Conservation (phyloP, 306 rosid genomes). For the Rubus idaeus region DNA sequence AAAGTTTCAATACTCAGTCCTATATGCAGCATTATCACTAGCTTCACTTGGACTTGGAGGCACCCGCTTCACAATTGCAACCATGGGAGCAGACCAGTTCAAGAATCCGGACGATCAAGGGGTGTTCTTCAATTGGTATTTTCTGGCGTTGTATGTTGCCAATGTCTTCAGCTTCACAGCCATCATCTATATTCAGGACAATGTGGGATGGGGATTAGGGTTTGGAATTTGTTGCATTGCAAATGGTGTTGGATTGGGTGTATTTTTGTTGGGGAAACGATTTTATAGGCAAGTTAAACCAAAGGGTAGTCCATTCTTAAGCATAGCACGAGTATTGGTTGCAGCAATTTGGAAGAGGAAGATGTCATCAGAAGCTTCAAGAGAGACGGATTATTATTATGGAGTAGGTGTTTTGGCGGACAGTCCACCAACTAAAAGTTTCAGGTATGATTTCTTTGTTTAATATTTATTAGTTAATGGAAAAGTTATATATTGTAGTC, state of each 20-base stretch:
- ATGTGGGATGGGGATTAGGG: conserved; percentile 46
- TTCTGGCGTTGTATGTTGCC: conserved; percentile 30
- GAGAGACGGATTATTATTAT: conserved; percentile 18
- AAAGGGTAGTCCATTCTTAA: conserved; percentile 39
- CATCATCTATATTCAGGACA: conserved; percentile 38
- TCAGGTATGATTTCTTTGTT: conserved; percentile 17
- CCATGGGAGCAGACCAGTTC: conserved; percentile 44
- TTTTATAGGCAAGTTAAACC: conserved; percentile 35
- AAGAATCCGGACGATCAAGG: conserved; percentile 22
- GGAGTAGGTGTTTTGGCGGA: not conserved
- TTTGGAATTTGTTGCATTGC: conserved; percentile 27
- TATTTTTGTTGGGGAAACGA: conserved; percentile 33
- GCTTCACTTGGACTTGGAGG: conserved; percentile 40
- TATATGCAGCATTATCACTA: conserved; percentile 28
- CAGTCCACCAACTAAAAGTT: conserved; percentile 15
- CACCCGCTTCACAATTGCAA: conserved; percentile 41
- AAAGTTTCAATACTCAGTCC: conserved; percentile 31
- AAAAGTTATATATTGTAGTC: not conserved
- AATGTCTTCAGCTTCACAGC: conserved; percentile 25
- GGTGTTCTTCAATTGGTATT: conserved; percentile 43
- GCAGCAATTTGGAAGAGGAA: conserved; percentile 35
- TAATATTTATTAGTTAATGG: not conserved
- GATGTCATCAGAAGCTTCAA: not conserved
- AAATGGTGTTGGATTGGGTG: conserved; percentile 4
- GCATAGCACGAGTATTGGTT: conserved; percentile 37